These are phyloP conservation scores for Fusarium drepaniforme DNA, from an alignment of 2,329 filamentous ascomycete genomes.

Conservation along the genomic window DNA sequence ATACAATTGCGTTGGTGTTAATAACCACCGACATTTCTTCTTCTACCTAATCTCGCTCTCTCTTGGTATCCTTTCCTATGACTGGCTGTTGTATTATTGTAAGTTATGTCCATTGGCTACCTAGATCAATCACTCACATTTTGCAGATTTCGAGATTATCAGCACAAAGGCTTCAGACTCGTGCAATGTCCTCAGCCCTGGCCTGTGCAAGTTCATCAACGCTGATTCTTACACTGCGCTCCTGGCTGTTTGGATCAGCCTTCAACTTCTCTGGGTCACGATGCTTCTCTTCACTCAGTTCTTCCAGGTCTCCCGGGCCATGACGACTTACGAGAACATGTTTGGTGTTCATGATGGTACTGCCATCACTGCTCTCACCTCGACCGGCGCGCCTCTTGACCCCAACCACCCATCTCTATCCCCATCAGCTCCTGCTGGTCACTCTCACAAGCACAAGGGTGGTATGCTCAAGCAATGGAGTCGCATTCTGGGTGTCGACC, in stretches of 20 bases:
- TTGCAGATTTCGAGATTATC: constrained; percentile 71
- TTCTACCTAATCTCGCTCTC: constrained; percentile 87
- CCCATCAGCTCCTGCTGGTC: constrained; percentile 56
- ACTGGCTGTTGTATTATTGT: constrained; percentile 81
- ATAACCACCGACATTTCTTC: constrained; percentile 97
- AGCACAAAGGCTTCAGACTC: constrained; percentile 63
- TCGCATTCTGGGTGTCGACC: constrained; percentile 88
- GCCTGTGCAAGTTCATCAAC: constrained; percentile 81
- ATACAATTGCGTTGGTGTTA: constrained; percentile 94
- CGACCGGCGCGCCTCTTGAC: constrained; percentile 79
- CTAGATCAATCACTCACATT: constrained; percentile 11
- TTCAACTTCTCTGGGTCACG: constrained; percentile 95
- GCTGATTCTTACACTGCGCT: constrained; percentile 88
- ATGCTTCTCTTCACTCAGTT: constrained; percentile 97
- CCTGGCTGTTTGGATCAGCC: constrained; percentile 80
- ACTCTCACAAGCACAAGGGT: constrained; percentile 67
- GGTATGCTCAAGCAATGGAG: constrained; percentile 85
- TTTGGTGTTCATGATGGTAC: constrained; percentile 74
- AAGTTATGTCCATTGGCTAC: constrained; percentile 47
- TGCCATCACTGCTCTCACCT: constrained; percentile 81
- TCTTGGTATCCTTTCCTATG: constrained; percentile 77
- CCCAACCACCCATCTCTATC: constrained; percentile 74
- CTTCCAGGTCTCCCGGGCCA: constrained; percentile 89
- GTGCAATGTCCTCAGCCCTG: constrained; percentile 83
- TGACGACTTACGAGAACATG: constrained; percentile 99